Evolutionary conservation across 345 rosid species (phyloP), one percentile per base, ranked within the genome.

Genomic region (Dipteronia dyeriana): DNA sequence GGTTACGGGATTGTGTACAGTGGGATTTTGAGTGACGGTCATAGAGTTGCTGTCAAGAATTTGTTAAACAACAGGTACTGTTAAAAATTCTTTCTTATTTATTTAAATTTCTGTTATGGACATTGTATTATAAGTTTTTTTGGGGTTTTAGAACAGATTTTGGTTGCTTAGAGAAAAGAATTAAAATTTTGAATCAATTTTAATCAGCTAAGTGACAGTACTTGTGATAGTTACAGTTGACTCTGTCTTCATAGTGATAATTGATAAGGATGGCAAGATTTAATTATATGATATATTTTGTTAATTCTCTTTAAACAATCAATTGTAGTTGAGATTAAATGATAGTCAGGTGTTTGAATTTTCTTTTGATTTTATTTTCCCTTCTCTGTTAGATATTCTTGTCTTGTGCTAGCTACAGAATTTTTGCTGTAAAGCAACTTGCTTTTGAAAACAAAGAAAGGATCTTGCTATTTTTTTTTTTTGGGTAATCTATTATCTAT

Each of bases 1-100:
- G 98, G 99, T 7, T 95, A 93, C 29, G 99, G 99, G 68, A 95
- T 95, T 84, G 99, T 95, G 9, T 95, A 93, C 68, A 66, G 89
- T 53, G 99, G 99, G 25, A 61, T 92, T 79, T 84, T 95, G 68
- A 80, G 79, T 34, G 98, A 95, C 79, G 97, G 96, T 7, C 92
- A 97, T 67, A 88, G 65, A 80, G 86, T 95, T 78, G 99, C 98
- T 71, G 96, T 95, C 75, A 95, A 93, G 83, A 95, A 95, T 75
- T 86, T 95, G 79, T 86, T 95, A 67, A 95, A 95, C 71, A 93
- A 95, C 90, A 90, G 95, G 98, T 94, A 66, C 19, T 72, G 2
- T 20, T 73, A 56, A 68, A n/a, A 66, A 49, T 8, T 64, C 73
- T 62, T 45, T 3, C 26, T 19, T 51, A 13, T 56, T 56, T 62